A percentile compares a stretch with the other conserved stretches of the same genome.
Conservation (phyloP, 2,329 filamentous ascomycete species). For the Apiospora sp. region DNA sequence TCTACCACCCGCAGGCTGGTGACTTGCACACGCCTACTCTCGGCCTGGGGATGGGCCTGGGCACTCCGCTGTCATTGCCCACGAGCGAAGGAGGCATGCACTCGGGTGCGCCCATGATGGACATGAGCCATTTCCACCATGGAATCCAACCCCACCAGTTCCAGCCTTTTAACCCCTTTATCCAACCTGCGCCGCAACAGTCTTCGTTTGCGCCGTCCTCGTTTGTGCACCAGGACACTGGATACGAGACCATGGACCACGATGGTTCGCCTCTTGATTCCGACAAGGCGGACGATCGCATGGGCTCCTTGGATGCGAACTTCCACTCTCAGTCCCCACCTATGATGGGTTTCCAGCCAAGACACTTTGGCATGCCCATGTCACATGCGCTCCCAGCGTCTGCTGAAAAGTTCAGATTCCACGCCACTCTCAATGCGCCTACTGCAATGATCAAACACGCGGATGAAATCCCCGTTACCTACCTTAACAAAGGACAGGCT, state of each 20-base stretch:
- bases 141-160: slow-evolving; percentile 58
- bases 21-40: slow-evolving; percentile 87
- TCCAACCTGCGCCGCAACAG: slow-evolving; percentile 62
- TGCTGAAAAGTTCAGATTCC: slow-evolving; percentile 83
- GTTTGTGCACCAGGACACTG: slow-evolving; percentile 82
- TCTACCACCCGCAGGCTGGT: slow-evolving; percentile 84
- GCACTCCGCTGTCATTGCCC: slow-evolving; percentile 82
- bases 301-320: slow-evolving; percentile 65
- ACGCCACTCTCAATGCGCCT: slow-evolving; percentile 88
- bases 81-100: slow-evolving; percentile 72
- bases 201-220: slow-evolving; percentile 76
- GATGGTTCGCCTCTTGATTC: slow-evolving; percentile 74
- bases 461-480: slow-evolving; percentile 95
- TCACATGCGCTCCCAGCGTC: slow-evolving; percentile 57
- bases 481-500: slow-evolving; percentile 96
- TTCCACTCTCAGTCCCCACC: slow-evolving; percentile 69
- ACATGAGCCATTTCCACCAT: slow-evolving; percentile 72
- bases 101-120: slow-evolving; percentile 62
- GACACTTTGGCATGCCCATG: slow-evolving; percentile 56
- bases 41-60: slow-evolving; percentile 76
- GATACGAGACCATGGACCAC: slow-evolving; percentile 81
- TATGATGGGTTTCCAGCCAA: slow-evolving; percentile 64
- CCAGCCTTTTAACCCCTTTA: slow-evolving; percentile 75
- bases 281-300: slow-evolving; percentile 57
- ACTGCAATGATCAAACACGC: slow-evolving; percentile 94